Evolutionary conservation across 1,284 basidiomycete species (phyloP), one percentile per base, ranked within the genome.

Genomic region (Pascua sp.): DNA sequence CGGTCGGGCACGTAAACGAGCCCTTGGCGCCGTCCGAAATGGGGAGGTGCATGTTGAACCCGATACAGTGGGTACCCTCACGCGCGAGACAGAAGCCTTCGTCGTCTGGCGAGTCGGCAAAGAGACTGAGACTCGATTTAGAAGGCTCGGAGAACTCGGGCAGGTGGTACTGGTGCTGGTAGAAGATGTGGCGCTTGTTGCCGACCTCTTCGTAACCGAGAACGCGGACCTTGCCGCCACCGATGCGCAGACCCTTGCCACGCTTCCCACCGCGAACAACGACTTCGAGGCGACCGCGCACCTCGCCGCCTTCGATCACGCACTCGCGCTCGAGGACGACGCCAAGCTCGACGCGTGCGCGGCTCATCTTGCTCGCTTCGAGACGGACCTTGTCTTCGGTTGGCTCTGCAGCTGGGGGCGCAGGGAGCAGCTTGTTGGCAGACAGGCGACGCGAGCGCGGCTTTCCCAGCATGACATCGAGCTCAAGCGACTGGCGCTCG

Each of bases 311-410:
- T 76, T 96, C 91, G 1, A 95, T 87, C 57, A 86, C 86, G 5
- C 85, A 81, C 62, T 90, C 83, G 60, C 84, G 86, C 63, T 91
- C 86, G 43, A 94, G 81, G 8, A 86, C 78, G 24, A 97, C 83
- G 65, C 96, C 91, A 8, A 96, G 81, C 68, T 90, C 88, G 1
- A 96, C 88, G 37, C 90, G 85, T 3, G 90, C 85, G 37, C 79
- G 87, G 83, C 48, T 84, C 83, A 75, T 87, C 84, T 78, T 90
- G 84, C 56, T 88, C 70, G 52, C 76, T 59, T 80, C 74, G 45
- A 78, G 62, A 37, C 72, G 60, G 40, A 78, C 70, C 54, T 69
- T 52, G 43, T 66, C 52, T 40, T 60, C 57, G 40, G 63, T 54
- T 39, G 53, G 49, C 5, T 45, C 42, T 10, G 66, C 67, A 10